phyloP scores from a whole-genome alignment of 306 rosid genomes.

The Cercis canadensis region DNA sequence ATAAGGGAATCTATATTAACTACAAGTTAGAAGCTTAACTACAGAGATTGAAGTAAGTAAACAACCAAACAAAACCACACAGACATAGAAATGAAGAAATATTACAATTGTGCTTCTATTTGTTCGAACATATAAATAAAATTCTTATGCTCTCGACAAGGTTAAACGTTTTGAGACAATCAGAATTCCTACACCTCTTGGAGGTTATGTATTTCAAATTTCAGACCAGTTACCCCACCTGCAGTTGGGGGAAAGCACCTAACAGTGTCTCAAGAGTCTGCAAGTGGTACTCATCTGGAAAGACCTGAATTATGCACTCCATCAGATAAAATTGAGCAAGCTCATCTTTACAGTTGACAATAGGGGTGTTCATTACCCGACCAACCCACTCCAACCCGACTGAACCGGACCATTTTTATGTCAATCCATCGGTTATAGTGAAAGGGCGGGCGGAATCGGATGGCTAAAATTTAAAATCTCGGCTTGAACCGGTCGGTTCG shows the following conservation, averaged over 20 bases:
- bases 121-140: no score
- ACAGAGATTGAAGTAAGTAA: background rate
- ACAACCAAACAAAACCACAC: background rate
- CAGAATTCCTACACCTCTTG: background rate
- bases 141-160: background rate
- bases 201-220: constrained; percentile 24
- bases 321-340: constrained; percentile 93
- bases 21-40: constrained; percentile 4
- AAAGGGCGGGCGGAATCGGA: no score
- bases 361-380: no score
- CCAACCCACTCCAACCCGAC: no score
- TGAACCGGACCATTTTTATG: no score
- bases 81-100: background rate
- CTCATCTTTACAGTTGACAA: constrained; percentile 95
- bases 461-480: no score
- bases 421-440: no score
- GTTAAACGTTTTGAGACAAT: background rate
- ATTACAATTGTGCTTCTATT: no score
- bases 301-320: constrained; percentile 97
- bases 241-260: constrained; percentile 92
- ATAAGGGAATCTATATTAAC: constrained; percentile 11
- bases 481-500: no score
- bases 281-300: constrained; percentile 93
- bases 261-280: constrained; percentile 86
- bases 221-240: constrained; percentile 57